Evolutionary conservation across 345 rosid species (phyloP), one percentile per base, ranked within the genome.

Genomic region (Eucalyptus cloeziana): DNA sequence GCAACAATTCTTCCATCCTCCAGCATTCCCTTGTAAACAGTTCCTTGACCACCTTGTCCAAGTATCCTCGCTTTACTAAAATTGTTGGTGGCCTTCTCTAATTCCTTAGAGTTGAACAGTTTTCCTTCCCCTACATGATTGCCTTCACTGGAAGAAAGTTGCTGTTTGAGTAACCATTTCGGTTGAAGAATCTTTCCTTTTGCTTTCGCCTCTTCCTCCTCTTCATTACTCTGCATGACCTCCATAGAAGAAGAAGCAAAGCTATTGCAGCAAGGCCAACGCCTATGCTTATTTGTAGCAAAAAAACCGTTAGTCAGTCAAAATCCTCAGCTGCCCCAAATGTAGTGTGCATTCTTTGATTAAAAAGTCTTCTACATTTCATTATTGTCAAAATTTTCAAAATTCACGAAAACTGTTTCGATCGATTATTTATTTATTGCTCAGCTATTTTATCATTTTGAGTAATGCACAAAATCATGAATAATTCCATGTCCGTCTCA

Each of bases 1-100:
- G 92, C 89, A 10, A 90, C 79, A 5, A 86, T 85, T 44, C 92
- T 86, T 37, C 92, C 92, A 62, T 90, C 90, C 3, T 40, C 37
- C 0, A 86, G 40, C 86, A 88, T 85, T 62, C 62, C 89, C 43
- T 88, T 49, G 17, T 85, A 85, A 27, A 89, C 88, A 17, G 88
- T 89, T 9, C 76, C 25, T 33, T 71, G 13, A 43, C 44, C 44
- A 33, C 44, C 8, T 71, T 71, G 25, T 33, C 81, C 45, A 22
- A 33, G 45, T 71, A 71, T 33, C 21, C 44, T 2, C 2, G 3
- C 40, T 43, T 71, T 22, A 3, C 40, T 19, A 10, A 71, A 71
- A 21, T 71, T 33, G 21, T 33, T 43, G 13, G 25, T 71, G 19
- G 8, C 45, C 40, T 17, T 33, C 81, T 71, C 8, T 22, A 71